Base-by-base conservation (phyloP, 2,329 filamentous ascomycete genomes). In the Metarhizium sp. region DNA sequence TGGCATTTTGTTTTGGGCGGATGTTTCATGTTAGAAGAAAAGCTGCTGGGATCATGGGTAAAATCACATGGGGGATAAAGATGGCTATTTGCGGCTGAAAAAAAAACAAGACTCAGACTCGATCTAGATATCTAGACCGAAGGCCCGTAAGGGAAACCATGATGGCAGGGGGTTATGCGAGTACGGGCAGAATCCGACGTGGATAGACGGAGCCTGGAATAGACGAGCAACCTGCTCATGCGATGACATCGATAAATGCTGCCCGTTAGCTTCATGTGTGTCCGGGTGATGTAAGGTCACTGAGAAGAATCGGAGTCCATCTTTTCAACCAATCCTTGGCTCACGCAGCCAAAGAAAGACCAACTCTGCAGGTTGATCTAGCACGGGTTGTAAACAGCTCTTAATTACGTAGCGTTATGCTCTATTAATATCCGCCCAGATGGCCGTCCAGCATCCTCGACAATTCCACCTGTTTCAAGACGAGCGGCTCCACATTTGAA, bases 151-250 rank as follows among this genome's bases (percentile, higher is more conserved):
- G 40, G 25, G 30, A 20, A 42, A 34, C 36, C 30, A 34, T 29
- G 38, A 40, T 18, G 48, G 46, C 36, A 30, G 25, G 45, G 20
- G 45, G 20, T 14, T 30, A 30, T 13, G 3, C 45, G 52, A 54
- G 43, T 30, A 55, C 46, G 7, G 34, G 42, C 14, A 13, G 18
- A 20, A 14, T 48, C 45, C 14, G 45, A 34, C 34, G 43, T 32
- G 42, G n/a, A 49, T 40, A 54, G 48, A 50, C 49, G 50, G 53
- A 46, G 53, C 56, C 32, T 59, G 51, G 42, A 60, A 61, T 64
- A 63, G 61, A 66, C 55, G 59, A 59, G 58, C 48, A 32, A 40
- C 7, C 18, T 4, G 52, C 46, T 60, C 60, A 54, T 40, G 18
- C 5, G 7, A 34, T 46, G 25, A 48, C n/a, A 20, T 20, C 16